A percentile compares a stretch with the other conserved stretches of the same genome.
These are phyloP conservation scores for Penicillium sp. DNA, from an alignment of 2,329 filamentous ascomycete genomes.

Conservation along the genomic window DNA sequence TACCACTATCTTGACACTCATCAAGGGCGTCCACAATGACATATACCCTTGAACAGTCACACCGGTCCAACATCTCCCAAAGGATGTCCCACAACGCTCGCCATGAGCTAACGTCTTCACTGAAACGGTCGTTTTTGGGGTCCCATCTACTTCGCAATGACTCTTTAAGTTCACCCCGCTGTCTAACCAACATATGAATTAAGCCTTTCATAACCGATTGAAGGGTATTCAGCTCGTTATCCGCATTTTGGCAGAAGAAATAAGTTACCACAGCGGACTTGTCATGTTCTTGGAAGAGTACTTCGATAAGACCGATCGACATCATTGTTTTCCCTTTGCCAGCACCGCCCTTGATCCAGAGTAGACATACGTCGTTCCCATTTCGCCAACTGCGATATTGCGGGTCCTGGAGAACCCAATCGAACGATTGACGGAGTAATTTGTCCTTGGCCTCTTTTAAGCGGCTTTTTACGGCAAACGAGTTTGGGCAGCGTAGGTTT, in stretches of 20 bases:
- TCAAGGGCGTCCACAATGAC: slow-evolving; percentile 35
- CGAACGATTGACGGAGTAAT: slow-evolving; percentile 16
- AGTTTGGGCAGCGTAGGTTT: slow-evolving; percentile 14
- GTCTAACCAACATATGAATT: slow-evolving; percentile 14
- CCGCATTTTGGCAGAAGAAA: slow-evolving; percentile 27
- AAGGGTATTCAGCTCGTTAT: slow-evolving; percentile 21
- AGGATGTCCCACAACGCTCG: slow-evolving; percentile 30
- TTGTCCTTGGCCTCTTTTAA: slow-evolving; percentile 24
- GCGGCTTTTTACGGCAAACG: slow-evolving; percentile 13
- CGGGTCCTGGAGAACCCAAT: slow-evolving; percentile 26
- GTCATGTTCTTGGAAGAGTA: slow-evolving; percentile 15
- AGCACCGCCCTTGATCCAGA: slow-evolving; percentile 45
- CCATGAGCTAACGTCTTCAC: slow-evolving; percentile 19
- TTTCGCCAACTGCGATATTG: slow-evolving; percentile 26
- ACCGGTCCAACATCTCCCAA: slow-evolving; percentile 25
- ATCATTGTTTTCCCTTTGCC: slow-evolving; percentile 51
- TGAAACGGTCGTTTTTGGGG: slow-evolving; percentile 1
- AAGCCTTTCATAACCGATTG: slow-evolving; percentile 21
- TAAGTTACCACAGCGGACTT: slow-evolving; percentile 16
- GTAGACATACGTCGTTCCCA: slow-evolving; percentile 26
- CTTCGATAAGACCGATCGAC: slow-evolving; percentile 37
- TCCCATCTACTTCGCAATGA: slow-evolving; percentile 15
- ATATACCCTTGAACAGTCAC: slow-evolving; percentile 19
- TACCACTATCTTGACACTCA: slow-evolving; percentile 27
- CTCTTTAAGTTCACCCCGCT: slow-evolving; percentile 10